A percentile compares a stretch with the other conserved stretches of the same genome.
Conservation (phyloP, 371 early-diverging fungal genomes). For the Saksenaea vasiformis region DNA sequence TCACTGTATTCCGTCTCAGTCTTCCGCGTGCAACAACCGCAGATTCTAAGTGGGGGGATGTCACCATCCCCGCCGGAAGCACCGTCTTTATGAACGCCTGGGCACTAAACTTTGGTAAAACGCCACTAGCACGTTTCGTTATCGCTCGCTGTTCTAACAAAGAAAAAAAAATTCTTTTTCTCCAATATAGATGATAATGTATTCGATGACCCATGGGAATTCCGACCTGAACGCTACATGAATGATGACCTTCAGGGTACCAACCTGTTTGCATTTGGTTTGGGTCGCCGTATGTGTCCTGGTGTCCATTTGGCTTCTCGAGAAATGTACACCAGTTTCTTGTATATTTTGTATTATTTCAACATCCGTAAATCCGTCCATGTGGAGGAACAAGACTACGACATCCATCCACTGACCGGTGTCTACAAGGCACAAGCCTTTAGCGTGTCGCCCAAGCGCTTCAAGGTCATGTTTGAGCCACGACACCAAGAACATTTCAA, state of each 20-base stretch:
- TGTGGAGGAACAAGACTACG: not conserved
- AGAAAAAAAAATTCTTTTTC: too few relatives aligned
- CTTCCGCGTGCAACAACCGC: not conserved
- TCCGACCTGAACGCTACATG: conserved; percentile 3
- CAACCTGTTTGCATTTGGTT: not conserved
- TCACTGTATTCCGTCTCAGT: not conserved
- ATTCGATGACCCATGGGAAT: not conserved
- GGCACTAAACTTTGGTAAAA: conserved; percentile 1
- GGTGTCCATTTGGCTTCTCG: not conserved
- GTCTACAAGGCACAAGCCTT: not conserved
- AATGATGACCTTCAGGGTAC: not conserved
- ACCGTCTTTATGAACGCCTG: not conserved
- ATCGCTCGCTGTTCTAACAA: not conserved
- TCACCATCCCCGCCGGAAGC: not conserved
- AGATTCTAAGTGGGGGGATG: not conserved
- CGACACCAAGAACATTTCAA: not conserved
- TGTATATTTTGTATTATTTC: not conserved
- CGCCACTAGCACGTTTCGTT: not conserved
- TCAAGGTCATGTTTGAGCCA: not conserved
- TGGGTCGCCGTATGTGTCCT: not conserved
- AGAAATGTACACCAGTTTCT: not conserved
- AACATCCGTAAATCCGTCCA: not conserved
- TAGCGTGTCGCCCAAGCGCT: not conserved
- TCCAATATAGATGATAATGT: not conserved
- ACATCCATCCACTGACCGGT: not conserved